Conservation (phyloP, 2,329 filamentous ascomycete genomes). For the Paecilomyces sp. region DNA sequence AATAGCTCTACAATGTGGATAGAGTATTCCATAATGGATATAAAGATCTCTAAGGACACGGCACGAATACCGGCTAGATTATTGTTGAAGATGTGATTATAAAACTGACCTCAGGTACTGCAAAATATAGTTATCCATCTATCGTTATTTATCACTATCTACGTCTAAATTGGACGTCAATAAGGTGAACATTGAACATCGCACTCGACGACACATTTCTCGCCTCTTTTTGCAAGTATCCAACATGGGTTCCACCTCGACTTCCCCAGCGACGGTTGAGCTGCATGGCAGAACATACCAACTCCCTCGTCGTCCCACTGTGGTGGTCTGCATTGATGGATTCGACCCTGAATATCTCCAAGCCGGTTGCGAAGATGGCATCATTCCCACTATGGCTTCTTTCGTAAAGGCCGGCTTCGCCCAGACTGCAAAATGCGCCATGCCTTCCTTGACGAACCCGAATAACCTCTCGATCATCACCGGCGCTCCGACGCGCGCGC, state of each 20-base stretch:
- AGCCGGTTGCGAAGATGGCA: conserved; percentile 25
- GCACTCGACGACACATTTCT: neutral
- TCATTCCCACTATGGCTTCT: conserved; percentile 25
- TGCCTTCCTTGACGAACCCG: conserved; percentile 41
- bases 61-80: neutral
- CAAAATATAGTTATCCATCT: no score
- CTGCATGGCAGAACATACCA: conserved; percentile 12
- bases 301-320: conserved; percentile 27
- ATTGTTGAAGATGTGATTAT: neutral
- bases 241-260: neutral
- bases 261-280: neutral
- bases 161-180: neutral
- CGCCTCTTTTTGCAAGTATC: neutral
- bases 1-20: neutral
- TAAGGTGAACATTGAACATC: no score
- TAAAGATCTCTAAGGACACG: neutral
- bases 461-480: conserved; percentile 43
- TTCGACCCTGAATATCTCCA: conserved; percentile 38
- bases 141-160: neutral
- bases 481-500: conserved; percentile 30
- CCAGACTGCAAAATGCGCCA: conserved; percentile 29
- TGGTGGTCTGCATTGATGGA: conserved; percentile 38
- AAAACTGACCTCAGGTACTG: neutral
- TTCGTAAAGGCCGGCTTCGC: conserved; percentile 33
- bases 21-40: neutral